Evolutionary conservation across 2,329 filamentous ascomycete genomes (phyloP).

Genomic region (Penicillium brevicompactum): DNA sequence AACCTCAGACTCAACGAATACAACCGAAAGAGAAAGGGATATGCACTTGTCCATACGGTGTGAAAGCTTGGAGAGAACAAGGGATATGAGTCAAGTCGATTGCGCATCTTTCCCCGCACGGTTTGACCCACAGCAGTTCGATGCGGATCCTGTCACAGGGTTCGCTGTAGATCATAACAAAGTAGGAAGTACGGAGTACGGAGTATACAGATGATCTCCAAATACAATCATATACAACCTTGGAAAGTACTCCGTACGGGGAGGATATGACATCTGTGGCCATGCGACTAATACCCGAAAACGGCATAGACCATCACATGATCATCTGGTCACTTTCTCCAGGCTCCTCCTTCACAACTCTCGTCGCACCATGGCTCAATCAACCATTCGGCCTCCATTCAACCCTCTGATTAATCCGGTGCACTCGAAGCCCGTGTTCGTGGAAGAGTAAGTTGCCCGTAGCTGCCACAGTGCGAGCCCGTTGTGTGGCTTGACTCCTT

Average conservation of each 20-base stretch:
- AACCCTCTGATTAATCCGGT: conserved; percentile 57
- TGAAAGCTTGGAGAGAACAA: background rate
- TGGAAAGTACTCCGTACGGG: background rate
- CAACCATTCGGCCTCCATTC: conserved; percentile 36
- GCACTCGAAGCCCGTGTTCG: conserved; percentile 51
- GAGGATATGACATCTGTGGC: background rate
- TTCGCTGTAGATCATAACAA: background rate
- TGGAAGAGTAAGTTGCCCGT: conserved; percentile 47
- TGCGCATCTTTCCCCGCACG: background rate
- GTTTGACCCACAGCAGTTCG: background rate
- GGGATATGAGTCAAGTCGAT: background rate
- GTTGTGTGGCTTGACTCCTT: conserved; percentile 4
- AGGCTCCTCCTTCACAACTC: background rate
- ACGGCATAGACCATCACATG: conserved; percentile 8
- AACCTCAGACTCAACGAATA: too few species aligned
- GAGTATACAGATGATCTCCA: too few species aligned
- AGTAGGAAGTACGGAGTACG: too few species aligned
- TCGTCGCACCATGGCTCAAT: conserved; percentile 13
- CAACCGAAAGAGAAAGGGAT: too few species aligned
- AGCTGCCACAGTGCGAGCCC: too few species aligned
- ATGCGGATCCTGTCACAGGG: background rate
- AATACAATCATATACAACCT: too few species aligned
- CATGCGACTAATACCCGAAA: conserved; percentile 17
- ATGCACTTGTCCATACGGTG: too few species aligned
- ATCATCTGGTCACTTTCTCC: background rate